Conservation (phyloP, 305 asterid genomes). For the Fraxinus angustifolia region DNA sequence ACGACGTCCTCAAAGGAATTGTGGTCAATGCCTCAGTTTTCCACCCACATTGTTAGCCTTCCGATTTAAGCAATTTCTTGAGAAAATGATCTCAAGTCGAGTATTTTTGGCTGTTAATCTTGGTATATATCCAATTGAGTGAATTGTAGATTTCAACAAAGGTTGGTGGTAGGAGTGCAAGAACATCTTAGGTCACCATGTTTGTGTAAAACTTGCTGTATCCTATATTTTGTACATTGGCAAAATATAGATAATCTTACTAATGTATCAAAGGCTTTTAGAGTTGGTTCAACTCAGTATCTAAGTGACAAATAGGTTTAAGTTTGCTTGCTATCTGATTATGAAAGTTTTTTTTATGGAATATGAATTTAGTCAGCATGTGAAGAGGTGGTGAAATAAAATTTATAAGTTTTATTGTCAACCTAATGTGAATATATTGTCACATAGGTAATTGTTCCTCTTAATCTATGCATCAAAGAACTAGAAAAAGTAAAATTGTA, state of each 20-base stretch:
- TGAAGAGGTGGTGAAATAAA: neutral
- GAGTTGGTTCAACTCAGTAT: neutral
- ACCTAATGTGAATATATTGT: neutral
- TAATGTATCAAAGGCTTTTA: neutral
- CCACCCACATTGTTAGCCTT: neutral
- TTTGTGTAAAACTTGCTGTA: neutral
- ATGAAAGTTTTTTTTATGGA: neutral
- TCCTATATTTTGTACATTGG: neutral
- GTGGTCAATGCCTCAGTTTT: neutral
- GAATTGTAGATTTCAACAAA: neutral
- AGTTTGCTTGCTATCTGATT: neutral
- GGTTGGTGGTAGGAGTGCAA: neutral
- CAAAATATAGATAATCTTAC: neutral
- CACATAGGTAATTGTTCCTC: neutral
- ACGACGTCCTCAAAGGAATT: neutral
- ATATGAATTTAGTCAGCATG: neutral
- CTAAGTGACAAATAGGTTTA: neutral
- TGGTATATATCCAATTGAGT: neutral
- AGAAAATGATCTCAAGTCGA: neutral
- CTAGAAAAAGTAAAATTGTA: neutral
- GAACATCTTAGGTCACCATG: neutral
- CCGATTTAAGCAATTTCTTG: neutral
- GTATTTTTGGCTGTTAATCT: neutral
- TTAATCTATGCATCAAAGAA: neutral
- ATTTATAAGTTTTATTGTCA: neutral